phyloP scores from a whole-genome alignment of 345 rosid species.

The Eucalyptus caleyi region DNA sequence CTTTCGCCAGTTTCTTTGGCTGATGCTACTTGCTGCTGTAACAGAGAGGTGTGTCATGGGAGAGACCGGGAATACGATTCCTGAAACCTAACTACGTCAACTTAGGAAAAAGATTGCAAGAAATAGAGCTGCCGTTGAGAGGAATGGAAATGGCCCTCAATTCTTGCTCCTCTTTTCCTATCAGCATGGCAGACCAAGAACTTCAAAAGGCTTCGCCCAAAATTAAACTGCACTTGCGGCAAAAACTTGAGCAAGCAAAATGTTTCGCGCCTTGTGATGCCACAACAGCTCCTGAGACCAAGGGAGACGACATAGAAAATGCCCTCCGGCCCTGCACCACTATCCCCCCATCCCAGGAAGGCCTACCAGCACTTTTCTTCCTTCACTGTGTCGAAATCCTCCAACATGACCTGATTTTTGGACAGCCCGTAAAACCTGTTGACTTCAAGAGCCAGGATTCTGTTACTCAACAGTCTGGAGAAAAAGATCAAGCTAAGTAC shows the following conservation, averaged over 20 bases:
- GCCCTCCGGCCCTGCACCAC: slow-evolving; percentile 1
- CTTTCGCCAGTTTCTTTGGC: not conserved
- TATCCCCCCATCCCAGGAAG: slow-evolving; percentile 12
- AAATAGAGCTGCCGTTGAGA: slow-evolving; percentile 28
- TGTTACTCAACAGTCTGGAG: not conserved
- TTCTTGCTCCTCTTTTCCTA: slow-evolving; percentile 38
- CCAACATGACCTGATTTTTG: slow-evolving; percentile 10
- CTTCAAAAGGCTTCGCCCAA: slow-evolving; percentile 5
- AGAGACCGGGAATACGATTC: slow-evolving; percentile 39
- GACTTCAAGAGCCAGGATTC: not conserved
- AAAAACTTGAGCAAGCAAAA: slow-evolving; percentile 17
- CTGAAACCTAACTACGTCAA: slow-evolving; percentile 3
- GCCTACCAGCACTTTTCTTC: slow-evolving; percentile 39
- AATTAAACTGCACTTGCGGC: slow-evolving; percentile 7
- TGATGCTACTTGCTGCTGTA: not conserved
- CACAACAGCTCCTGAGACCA: slow-evolving; percentile 14
- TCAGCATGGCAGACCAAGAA: slow-evolving; percentile 19
- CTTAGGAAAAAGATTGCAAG: slow-evolving; percentile 17
- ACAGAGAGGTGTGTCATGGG: slow-evolving; percentile 47
- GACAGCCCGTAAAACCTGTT: not conserved
- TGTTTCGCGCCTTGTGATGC: slow-evolving; percentile 3
- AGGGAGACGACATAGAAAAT: not conserved
- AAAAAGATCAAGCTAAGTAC: not conserved
- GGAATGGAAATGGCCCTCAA: slow-evolving; percentile 48
- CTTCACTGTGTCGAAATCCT: slow-evolving; percentile 40